Evolutionary conservation across 2,329 filamentous ascomycete genomes (phyloP), one percentile per base, ranked within the genome.

Genomic region (Fusarium sp.): DNA sequence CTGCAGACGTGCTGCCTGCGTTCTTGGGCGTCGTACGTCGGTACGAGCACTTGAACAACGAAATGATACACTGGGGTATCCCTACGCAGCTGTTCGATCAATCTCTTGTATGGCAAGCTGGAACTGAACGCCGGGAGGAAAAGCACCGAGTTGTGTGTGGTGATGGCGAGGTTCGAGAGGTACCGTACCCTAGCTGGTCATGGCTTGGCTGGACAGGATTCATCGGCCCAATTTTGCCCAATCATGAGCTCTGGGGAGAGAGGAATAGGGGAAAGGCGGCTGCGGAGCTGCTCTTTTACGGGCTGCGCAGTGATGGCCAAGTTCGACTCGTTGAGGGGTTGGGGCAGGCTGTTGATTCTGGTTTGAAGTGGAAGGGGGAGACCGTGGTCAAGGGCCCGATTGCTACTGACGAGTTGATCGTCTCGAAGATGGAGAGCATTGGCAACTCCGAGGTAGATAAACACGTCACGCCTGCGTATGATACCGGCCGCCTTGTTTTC

Each of bases 11-110:
- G 1, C 38, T 69, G 2, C 38, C 59, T 0, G 70, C 70, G 1
- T 73, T 73, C 24, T 11, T 64, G 7, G 69, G 69, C 1, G 58
- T 73, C 2, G 29, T 70, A 9, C 62, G 66, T 35, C 66, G 70
- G 1, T 72, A 66, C 2, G 70, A 67, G 24, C 61, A 73, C 49
- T 12, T 72, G 24, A 69, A 73, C 10, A 58, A 64, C 1, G 62
- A 66, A n/a, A 64, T 56, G 6, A 36, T 62, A 1, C 60, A 60
- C 16, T 73, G 69, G 70, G 69, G 70, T 5, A 2, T 73, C n/a
- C 51, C 36, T 2, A 49, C 42, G 0, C 40, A 3, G 0, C 60
- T 20, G 0, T 64, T 73, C 20, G 70, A 73, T 10, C 70, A 73
- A 33, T 36, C 44, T 0, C 16, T 72, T 2, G 5, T 33, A 4